phyloP scores from a whole-genome alignment of 1,284 basidiomycete species.

The Rhodotorula sp. region DNA sequence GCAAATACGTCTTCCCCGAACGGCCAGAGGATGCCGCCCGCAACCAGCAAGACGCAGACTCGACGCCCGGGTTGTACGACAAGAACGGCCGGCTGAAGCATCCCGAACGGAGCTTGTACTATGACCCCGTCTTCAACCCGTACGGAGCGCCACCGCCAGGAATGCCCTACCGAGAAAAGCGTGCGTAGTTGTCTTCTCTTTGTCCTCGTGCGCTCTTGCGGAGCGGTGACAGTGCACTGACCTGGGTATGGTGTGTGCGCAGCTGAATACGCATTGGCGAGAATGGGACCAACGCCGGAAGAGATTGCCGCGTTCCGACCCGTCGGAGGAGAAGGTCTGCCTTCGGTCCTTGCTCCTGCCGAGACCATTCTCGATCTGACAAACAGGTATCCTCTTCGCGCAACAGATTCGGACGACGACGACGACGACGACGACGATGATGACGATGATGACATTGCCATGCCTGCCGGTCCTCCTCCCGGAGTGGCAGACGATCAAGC shows the following conservation, averaged over 20 bases:
- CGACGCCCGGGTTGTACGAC: slow-evolving; percentile 33
- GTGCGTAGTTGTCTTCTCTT: slow-evolving; percentile 16
- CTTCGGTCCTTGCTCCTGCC: neutral
- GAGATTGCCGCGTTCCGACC: slow-evolving; percentile 39
- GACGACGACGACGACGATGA: slow-evolving; percentile 48
- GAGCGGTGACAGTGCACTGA: neutral
- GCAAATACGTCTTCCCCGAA: slow-evolving; percentile 40
- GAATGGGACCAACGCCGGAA: slow-evolving; percentile 37
- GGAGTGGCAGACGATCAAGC: neutral
- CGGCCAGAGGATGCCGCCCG: neutral
- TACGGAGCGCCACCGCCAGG: slow-evolving; percentile 94
- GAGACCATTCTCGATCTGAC: neutral
- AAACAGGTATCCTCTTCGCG: neutral
- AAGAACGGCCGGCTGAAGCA: slow-evolving; percentile 35
- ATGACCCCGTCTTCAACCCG: slow-evolving; percentile 88
- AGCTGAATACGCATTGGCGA: slow-evolving; percentile 30
- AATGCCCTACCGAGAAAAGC: slow-evolving; percentile 83
- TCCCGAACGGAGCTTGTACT: slow-evolving; percentile 72
- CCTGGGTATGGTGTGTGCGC: neutral
- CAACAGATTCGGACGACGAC: slow-evolving; percentile 3
- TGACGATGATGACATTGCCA: slow-evolving; percentile 75
- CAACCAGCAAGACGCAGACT: slow-evolving; percentile 1
- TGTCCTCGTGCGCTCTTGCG: neutral
- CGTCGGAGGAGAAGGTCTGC: neutral
- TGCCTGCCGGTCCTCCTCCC: slow-evolving; percentile 80